Evolutionary conservation across 2,329 filamentous ascomycete genomes (phyloP).

Genomic region (Paracorniculantispora psalliotae): DNA sequence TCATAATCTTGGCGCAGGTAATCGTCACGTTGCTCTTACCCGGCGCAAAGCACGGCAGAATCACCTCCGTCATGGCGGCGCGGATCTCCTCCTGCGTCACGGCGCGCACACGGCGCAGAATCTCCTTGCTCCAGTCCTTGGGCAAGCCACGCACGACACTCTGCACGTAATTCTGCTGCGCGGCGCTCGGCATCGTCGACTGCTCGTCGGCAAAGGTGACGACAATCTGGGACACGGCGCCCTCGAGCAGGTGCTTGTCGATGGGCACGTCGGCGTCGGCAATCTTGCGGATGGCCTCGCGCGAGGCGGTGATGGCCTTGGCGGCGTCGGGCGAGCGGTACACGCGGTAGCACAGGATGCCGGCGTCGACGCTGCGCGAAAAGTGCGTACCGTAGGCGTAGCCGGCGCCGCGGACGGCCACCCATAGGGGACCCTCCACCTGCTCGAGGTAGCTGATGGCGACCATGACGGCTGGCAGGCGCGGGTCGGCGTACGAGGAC

Average conservation of each 20-base stretch:
- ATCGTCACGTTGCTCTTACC: slow-evolving; percentile 79
- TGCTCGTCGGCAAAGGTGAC: slow-evolving; percentile 84
- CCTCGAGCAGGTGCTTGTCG: slow-evolving; percentile 79
- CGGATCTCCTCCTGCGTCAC: slow-evolving; percentile 75
- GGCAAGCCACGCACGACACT: slow-evolving; percentile 73
- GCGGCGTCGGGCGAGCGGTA: slow-evolving; percentile 87
- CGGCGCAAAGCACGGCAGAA: slow-evolving; percentile 76
- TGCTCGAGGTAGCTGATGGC: slow-evolving; percentile 88
- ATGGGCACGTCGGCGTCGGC: slow-evolving; percentile 66
- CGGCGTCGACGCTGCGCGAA: slow-evolving; percentile 69
- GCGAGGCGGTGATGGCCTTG: slow-evolving; percentile 77
- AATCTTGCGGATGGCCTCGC: slow-evolving; percentile 68
- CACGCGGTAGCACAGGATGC: slow-evolving; percentile 76
- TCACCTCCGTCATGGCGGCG: slow-evolving; percentile 64
- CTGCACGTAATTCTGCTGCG: slow-evolving; percentile 75
- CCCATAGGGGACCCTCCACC: slow-evolving; percentile 92
- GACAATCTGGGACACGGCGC: slow-evolving; percentile 85
- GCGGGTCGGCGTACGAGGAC: slow-evolving; percentile 68
- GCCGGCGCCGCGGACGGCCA: slow-evolving; percentile 84
- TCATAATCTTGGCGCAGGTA: slow-evolving; percentile 80
- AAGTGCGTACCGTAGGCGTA: slow-evolving; percentile 88
- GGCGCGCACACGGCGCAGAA: slow-evolving; percentile 70
- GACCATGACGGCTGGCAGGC: slow-evolving; percentile 78
- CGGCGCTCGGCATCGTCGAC: slow-evolving; percentile 76
- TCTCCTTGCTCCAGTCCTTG: slow-evolving; percentile 70